Percentiles rank a stretch among this genome's conserved stretches.
Conservation (phyloP, 805 yeast species). For the Pichia nakasei region DNA sequence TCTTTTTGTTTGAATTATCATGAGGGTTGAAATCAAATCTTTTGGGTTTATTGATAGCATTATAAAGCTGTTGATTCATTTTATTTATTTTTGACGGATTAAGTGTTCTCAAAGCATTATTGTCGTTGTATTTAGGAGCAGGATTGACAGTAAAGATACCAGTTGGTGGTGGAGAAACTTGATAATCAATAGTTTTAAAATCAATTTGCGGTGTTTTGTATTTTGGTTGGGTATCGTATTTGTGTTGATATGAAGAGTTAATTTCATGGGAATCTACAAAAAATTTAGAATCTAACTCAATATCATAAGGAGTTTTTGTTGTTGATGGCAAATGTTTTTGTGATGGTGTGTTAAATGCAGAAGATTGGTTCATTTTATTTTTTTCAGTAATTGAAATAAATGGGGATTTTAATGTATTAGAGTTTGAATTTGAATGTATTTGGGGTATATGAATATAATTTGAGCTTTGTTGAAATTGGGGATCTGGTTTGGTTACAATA, state of each 20-base stretch:
- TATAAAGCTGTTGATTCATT: neutral
- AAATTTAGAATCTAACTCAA: neutral
- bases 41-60: neutral
- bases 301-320: neutral
- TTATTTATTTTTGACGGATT: slow-evolving; percentile 3
- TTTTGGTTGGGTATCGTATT: neutral
- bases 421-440: neutral
- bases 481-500: slow-evolving; percentile 1
- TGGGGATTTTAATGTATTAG: slow-evolving; percentile 1
- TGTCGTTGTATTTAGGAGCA: neutral
- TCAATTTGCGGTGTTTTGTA: neutral
- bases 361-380: neutral
- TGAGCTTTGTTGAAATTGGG: neutral
- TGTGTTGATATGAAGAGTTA: neutral
- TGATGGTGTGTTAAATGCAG: neutral
- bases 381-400: neutral
- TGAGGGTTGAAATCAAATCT: neutral
- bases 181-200: neutral
- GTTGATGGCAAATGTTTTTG: neutral
- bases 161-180: slow-evolving; percentile 6
- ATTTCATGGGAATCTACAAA: neutral
- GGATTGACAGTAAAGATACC: slow-evolving; percentile 1
- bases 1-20: neutral
- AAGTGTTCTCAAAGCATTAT: neutral
- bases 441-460: neutral